Percentiles rank a stretch among this genome's conserved stretches.
Evolutionary conservation across 129 eudicot species (phyloP).

Genomic region (Cynara cardunculus): DNA sequence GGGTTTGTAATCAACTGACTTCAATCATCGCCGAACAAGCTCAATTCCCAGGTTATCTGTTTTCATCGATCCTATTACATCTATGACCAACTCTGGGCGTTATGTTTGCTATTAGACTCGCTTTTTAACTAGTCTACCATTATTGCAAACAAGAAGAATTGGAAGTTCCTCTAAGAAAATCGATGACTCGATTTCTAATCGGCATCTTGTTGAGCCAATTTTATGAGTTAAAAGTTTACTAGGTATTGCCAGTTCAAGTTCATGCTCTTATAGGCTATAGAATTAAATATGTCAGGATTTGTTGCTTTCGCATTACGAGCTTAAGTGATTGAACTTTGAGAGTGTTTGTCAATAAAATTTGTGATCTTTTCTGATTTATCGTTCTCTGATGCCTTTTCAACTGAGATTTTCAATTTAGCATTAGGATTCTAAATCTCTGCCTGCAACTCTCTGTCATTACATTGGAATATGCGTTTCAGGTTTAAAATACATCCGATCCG

Average conservation of each 20-base stretch:
- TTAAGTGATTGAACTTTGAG: not conserved
- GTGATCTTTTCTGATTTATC: constrained; percentile 4
- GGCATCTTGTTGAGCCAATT: not conserved
- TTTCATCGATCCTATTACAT: not conserved
- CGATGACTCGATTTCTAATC: not conserved
- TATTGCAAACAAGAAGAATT: not conserved
- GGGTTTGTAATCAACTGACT: constrained; percentile 5
- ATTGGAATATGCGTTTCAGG: not conserved
- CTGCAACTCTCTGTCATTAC: not conserved
- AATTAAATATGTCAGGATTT: not conserved
- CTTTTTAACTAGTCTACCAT: not conserved
- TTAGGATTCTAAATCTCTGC: not conserved
- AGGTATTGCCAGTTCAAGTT: not conserved
- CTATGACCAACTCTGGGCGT: not conserved
- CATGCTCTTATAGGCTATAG: constrained; percentile 5
- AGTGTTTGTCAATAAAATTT: not conserved
- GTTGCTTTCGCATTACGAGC: not conserved
- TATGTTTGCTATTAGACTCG: not conserved
- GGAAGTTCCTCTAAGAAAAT: not conserved
- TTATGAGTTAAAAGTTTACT: not conserved
- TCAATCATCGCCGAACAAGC: constrained; percentile 3
- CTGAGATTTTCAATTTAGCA: not conserved
- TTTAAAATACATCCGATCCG: not conserved
- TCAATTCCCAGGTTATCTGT: constrained; percentile 18
- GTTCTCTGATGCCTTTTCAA: not conserved